Evolutionary conservation across 2,329 filamentous ascomycete genomes (phyloP).

Genomic region (Colletotrichum brevisporum): DNA sequence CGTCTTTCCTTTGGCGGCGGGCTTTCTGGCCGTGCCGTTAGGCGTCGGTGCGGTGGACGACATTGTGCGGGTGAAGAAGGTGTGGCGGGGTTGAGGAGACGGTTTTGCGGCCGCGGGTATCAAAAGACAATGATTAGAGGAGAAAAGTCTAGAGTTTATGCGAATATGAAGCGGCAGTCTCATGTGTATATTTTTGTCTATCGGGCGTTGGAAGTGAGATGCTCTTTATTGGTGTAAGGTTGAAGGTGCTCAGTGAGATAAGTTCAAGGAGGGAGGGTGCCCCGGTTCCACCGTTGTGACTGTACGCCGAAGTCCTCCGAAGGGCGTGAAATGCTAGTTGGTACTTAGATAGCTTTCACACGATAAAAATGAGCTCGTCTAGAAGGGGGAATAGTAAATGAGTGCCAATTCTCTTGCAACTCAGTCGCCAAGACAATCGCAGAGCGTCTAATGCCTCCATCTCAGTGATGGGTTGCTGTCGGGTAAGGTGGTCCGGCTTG

Average conservation of each 20-base stretch:
- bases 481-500: background rate
- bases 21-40: constrained; percentile 46
- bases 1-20: constrained; percentile 58
- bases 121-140: background rate
- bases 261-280: constrained; percentile 17
- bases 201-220: background rate
- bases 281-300: constrained; percentile 22
- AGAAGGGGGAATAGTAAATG: background rate
- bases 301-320: constrained; percentile 31
- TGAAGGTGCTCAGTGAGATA: background rate
- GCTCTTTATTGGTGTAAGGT: background rate
- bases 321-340: background rate
- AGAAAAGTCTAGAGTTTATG: background rate
- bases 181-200: constrained; percentile 9
- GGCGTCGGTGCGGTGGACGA: constrained; percentile 30
- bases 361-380: background rate
- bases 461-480: background rate
- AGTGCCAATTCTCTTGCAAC: background rate
- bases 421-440: too few relatives aligned
- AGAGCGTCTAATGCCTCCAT: too few relatives aligned
- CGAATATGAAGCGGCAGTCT: constrained; percentile 3
- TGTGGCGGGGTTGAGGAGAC: background rate
- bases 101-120: background rate
- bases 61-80: constrained; percentile 22
- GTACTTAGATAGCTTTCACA: background rate